These are phyloP conservation scores for Pleurotus sapidus DNA, from an alignment of 768 basidiomycete species.

Conservation along the genomic window DNA sequence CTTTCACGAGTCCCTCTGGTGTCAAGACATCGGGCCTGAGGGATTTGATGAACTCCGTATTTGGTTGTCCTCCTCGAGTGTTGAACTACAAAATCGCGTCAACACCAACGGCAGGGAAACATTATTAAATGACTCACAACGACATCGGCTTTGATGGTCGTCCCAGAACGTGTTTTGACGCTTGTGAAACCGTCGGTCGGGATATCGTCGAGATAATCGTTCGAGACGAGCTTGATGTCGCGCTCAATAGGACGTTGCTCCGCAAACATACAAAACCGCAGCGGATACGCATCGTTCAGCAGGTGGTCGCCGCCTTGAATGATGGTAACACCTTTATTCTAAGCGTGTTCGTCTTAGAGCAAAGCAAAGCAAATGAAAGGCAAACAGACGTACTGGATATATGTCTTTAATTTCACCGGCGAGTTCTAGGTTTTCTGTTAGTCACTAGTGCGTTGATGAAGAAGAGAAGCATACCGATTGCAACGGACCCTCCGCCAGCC, in stretches of 20 bases:
- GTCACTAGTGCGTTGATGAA: background rate
- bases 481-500: conserved; percentile 41
- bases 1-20: conserved; percentile 40
- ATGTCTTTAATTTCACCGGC: conserved; percentile 41
- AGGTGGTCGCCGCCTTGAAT: conserved; percentile 53
- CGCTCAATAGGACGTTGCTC: conserved; percentile 37
- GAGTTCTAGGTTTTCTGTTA: conserved; percentile 26
- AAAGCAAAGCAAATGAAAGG: background rate
- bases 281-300: conserved; percentile 54
- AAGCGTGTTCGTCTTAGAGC: background rate
- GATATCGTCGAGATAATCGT: conserved; percentile 49
- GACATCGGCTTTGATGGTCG: conserved; percentile 48
- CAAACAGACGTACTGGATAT: conserved; percentile 29
- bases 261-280: conserved; percentile 46
- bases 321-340: conserved; percentile 53
- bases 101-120: background rate
- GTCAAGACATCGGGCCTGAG: conserved; percentile 35
- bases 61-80: conserved; percentile 40
- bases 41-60: conserved; percentile 51
- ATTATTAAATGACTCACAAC: conserved; percentile 39
- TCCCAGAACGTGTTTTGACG: conserved; percentile 50
- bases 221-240: conserved; percentile 48
- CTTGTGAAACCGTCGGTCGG: conserved; percentile 30
- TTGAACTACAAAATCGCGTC: conserved; percentile 24
- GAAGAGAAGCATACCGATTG: conserved; percentile 14